Percentiles rank a stretch among this genome's conserved stretches.
phyloP scores from a whole-genome alignment of 257 asterid species.

The Gentiana macrophylla region DNA sequence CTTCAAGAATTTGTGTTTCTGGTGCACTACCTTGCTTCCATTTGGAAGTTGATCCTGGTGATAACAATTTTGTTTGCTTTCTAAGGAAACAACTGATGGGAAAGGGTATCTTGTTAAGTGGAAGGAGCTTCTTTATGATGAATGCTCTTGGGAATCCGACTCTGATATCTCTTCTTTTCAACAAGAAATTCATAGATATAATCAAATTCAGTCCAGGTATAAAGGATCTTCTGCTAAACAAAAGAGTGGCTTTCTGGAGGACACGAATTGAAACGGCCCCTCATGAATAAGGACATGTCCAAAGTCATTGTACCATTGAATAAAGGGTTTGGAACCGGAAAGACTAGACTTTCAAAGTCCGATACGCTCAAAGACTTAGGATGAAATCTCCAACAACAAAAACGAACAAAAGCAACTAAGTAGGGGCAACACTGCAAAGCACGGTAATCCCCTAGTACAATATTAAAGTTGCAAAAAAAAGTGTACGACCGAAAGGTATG shows the following conservation, averaged over 20 bases:
- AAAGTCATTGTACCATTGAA: too few relatives aligned
- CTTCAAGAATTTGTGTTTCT: background rate
- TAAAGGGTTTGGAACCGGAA: too few relatives aligned
- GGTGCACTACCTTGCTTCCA: background rate
- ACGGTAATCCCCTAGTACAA: too few relatives aligned
- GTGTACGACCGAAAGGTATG: too few relatives aligned
- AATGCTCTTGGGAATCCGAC: conserved; percentile 91
- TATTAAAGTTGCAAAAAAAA: too few relatives aligned
- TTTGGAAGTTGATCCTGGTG: background rate
- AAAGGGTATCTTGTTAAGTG: conserved; percentile 93
- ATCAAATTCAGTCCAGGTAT: conserved; percentile 44
- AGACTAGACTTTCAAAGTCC: too few relatives aligned
- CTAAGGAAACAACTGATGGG: conserved; percentile 56
- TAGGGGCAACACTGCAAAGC: too few relatives aligned
- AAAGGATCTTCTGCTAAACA: conserved; percentile 46
- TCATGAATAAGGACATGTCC: too few relatives aligned
- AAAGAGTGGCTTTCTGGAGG: conserved; percentile 44
- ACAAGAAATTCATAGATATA: conserved; percentile 66
- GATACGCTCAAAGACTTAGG: too few relatives aligned
- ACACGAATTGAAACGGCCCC: conserved; percentile 43
- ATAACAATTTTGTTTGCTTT: background rate
- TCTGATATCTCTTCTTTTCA: conserved; percentile 70
- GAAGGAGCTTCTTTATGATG: conserved; percentile 96
- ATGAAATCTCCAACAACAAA: too few relatives aligned
- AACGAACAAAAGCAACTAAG: too few relatives aligned